phyloP scores from a whole-genome alignment of 208 protist genomes.

The Balamuthia mandrillaris region DNA sequence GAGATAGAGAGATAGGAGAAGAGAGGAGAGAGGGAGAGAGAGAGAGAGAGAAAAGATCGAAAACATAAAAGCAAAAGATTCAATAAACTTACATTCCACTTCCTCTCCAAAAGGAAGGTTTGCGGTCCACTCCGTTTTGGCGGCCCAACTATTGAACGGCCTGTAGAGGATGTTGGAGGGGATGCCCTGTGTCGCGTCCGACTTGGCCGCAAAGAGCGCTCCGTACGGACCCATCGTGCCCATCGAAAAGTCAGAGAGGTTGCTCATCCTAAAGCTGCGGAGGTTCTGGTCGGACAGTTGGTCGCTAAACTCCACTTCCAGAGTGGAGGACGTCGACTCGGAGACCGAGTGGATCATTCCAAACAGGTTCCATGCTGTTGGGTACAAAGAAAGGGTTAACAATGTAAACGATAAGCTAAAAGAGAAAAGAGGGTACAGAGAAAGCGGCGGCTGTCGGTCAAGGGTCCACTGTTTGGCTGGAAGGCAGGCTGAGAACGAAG shows the following conservation, averaged over 20 bases:
- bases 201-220: not conserved
- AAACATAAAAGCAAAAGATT: no score
- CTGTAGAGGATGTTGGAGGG: not conserved
- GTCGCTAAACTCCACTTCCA: constrained; percentile 2
- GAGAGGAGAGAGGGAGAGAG: no score
- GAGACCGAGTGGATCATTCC: not conserved
- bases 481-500: not conserved
- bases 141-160: not conserved
- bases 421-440: not conserved
- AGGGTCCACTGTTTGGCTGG: not conserved
- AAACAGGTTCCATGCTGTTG: not conserved
- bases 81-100: not conserved
- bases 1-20: no score
- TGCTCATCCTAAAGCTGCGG: constrained; percentile 21
- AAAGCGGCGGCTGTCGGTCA: not conserved
- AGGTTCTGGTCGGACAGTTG: not conserved
- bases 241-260: constrained; percentile 7
- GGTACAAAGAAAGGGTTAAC: not conserved
- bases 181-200: not conserved
- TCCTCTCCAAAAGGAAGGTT: not conserved
- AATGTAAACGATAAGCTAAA: not conserved
- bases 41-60: no score
- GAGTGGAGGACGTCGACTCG: not conserved
- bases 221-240: not conserved
- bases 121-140: not conserved